A percentile compares a stretch with the other conserved stretches of the same genome.
Conservation (phyloP, 2,329 filamentous ascomycete species). For the Aspergillus eucalypticola region DNA sequence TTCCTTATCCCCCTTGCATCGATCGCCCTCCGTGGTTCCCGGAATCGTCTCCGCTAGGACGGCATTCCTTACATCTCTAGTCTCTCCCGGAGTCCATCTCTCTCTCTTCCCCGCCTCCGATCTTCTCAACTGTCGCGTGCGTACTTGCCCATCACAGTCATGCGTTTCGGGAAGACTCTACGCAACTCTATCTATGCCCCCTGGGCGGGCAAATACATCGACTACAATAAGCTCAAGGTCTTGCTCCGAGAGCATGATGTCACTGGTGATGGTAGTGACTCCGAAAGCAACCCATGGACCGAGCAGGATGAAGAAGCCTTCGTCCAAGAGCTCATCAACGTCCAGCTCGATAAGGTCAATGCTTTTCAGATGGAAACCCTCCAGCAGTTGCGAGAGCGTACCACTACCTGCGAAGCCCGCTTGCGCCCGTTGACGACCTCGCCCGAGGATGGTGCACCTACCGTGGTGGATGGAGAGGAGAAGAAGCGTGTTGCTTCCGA, state of each 20-base stretch:
- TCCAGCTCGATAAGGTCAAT: conserved; percentile 92
- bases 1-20: background rate
- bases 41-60: background rate
- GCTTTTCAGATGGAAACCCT: conserved; percentile 82
- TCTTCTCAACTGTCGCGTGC: background rate
- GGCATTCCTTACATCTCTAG: conserved; percentile 7
- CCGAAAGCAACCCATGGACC: conserved; percentile 72
- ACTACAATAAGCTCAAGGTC: conserved; percentile 90
- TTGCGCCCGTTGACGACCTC: conserved; percentile 59
- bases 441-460: conserved; percentile 34
- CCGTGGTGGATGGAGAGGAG: conserved; percentile 44
- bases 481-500: conserved; percentile 61
- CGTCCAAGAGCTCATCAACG: conserved; percentile 91
- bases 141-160: conserved; percentile 39
- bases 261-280: conserved; percentile 49
- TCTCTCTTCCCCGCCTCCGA: conserved; percentile 4
- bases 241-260: conserved; percentile 76
- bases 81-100: background rate
- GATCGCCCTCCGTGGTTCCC: background rate
- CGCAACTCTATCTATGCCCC: conserved; percentile 75
- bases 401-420: conserved; percentile 66
- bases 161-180: conserved; percentile 94
- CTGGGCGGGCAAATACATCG: conserved; percentile 93
- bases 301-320: conserved; percentile 92
- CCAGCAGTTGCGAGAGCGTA: conserved; percentile 77